Evolutionary conservation across 1,139 yeast species (phyloP).

Genomic region (Suhomyces terraborum): DNA sequence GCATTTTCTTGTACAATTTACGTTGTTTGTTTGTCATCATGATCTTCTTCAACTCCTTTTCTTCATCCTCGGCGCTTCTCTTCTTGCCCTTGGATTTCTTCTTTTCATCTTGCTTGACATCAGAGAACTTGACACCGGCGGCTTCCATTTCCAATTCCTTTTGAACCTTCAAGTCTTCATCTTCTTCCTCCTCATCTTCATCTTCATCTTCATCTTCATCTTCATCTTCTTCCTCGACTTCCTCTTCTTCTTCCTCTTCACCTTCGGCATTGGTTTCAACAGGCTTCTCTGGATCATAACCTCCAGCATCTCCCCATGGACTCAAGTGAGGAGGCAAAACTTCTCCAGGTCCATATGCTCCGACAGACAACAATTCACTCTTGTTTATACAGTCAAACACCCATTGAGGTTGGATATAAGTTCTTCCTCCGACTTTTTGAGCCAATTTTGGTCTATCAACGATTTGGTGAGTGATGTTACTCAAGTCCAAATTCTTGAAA

Average conservation of each 20-base stretch:
- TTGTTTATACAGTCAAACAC: constrained; percentile 88
- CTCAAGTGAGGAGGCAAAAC: constrained; percentile 93
- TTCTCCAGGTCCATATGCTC: constrained; percentile 90
- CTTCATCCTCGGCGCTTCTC: constrained; percentile 62
- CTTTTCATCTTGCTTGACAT: constrained; percentile 40
- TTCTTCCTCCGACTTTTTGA: constrained; percentile 84
- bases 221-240: constrained; percentile 51
- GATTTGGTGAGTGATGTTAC: constrained; percentile 86
- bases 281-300: constrained; percentile 76
- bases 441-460: constrained; percentile 85
- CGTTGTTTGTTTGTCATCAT: constrained; percentile 98
- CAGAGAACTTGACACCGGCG: constrained; percentile 77
- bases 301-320: constrained; percentile 98
- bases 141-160: constrained; percentile 91
- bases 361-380: constrained; percentile 70
- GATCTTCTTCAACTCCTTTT: constrained; percentile 83
- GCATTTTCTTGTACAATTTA: constrained; percentile 93
- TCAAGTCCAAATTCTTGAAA: constrained; percentile 55
- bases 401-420: constrained; percentile 98
- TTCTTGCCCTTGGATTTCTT: constrained; percentile 39
- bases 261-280: constrained; percentile 38
- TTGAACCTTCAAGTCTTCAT: constrained; percentile 68
- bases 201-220: constrained; percentile 53
- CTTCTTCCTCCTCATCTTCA: constrained; percentile 51
- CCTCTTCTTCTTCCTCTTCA: constrained; percentile 52